Evolutionary conservation across 2,329 filamentous ascomycete genomes (phyloP), one percentile per base, ranked within the genome.

Genomic region (Neonectria coccinea): DNA sequence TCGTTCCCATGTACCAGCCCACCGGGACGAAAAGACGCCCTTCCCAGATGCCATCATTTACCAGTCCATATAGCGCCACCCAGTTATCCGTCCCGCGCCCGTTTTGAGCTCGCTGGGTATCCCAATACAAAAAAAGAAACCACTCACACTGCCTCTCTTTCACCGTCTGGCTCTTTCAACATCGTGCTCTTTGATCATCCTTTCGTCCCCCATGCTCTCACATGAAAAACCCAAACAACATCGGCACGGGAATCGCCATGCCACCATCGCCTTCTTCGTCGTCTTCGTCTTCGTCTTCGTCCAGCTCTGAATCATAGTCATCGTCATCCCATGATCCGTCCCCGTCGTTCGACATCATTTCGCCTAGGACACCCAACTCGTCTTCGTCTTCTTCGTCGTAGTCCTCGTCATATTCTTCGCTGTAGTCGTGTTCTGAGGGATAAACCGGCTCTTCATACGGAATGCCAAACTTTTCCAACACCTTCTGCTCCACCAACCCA

Each of bases 381-480:
- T 56, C 55, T 4, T 51, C 47, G 8, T 64, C 48, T n/a, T 64
- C 58, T 16, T 64, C 62, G 16, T 64, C 48, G 29, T 64, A 41
- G 25, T 25, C 39, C 20, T 56, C 51, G 9, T 29, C 47, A 29
- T 55, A 41, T 12, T 54, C 55, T 22, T 56, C 57, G 10, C 47
- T 54, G 18, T 51, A 41, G 11, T 48, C 55, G 27, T 57, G n/a
- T 9, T 64, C 56, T 5, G 51, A 60, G n/a, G 44, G 47, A 11
- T 39, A 29, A 14, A 51, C 39, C 7, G 71, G 72, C 36, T 72
- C 69, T 48, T 64, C 65, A 29, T 73, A 73, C 22, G 60, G 50
- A n/a, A 74, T 74, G 44, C 64, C 72, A 39, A 74, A 63, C 12
- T 61, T 66, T 27, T 73, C 69, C 36, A 74, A 59, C 31, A 74